Evolutionary conservation across 2,329 filamentous ascomycete species (phyloP), one percentile per base, ranked within the genome.

Genomic region (Fusarium tupiense): DNA sequence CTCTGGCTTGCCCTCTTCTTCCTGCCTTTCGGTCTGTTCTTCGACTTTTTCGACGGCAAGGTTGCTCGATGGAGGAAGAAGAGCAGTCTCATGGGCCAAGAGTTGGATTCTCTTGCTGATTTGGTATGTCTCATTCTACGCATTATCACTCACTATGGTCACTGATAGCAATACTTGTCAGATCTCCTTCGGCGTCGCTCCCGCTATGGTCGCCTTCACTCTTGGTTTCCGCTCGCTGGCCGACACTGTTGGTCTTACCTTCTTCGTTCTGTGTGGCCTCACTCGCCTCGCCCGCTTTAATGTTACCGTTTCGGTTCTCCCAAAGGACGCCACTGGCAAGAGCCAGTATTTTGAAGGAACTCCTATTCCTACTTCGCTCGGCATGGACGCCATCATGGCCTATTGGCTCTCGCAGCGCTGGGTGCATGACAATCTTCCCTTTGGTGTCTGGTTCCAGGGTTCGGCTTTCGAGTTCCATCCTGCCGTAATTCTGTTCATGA

Each of bases 21-120:
- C 83, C 93, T 98, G 83, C 96, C 96, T 2, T 94, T 98, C 68
- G 95, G 95, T 10, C 87, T 98, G 19, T 98, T 98, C 86, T 98
- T 98, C 83, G 96, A 99, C 84, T 97, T 98, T 81, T 94, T 98
- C 88, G 96, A 99, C 83, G 96, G 96, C 81, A 96, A 95, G 82
- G 95, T 99, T 64, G 96, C 96, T 73, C 89, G 96, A 75, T 98
- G 96, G 96, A 91, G 96, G 82, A 93, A 94, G 85, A 99, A 98
- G 91, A 96, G 94, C 79, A 97, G 94, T 78, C 87, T 99, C 81
- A 98, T 99, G 96, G 96, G 96, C 19, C 96, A 98, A 84, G 96
- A 99, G 84, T 87, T 99, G 64, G 96, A 99, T 83, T 98, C 96
- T 12, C 88, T 99, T 54, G 96, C 96, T 63, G 96, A 99, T 82